These are phyloP conservation scores for Acaromyces ingoldii DNA, from an alignment of 1,284 basidiomycete species.

Conservation along the genomic window DNA sequence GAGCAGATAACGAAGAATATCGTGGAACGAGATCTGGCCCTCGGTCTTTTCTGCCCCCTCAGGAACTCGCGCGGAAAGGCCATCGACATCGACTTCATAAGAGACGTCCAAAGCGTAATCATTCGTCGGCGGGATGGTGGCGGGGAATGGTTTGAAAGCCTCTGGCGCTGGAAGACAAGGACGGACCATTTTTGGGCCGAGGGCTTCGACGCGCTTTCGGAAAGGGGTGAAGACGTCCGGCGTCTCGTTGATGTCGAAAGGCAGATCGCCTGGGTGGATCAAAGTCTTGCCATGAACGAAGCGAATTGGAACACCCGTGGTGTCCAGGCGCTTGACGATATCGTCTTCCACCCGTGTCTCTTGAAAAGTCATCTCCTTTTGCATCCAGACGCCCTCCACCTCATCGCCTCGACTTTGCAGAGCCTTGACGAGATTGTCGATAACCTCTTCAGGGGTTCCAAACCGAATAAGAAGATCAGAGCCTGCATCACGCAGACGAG, in stretches of 20 bases:
- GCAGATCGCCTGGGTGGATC: slow-evolving; percentile 53
- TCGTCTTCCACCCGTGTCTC: slow-evolving; percentile 32
- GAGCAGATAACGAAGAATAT: slow-evolving; percentile 39
- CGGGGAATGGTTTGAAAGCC: slow-evolving; percentile 35
- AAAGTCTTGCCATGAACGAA: slow-evolving; percentile 42
- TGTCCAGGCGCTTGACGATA: slow-evolving; percentile 24
- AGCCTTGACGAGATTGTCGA: slow-evolving; percentile 28
- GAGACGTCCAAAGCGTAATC: slow-evolving; percentile 43
- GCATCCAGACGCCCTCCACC: slow-evolving; percentile 45
- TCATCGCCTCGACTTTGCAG: slow-evolving; percentile 31
- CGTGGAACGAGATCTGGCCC: slow-evolving; percentile 42
- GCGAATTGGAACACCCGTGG: slow-evolving; percentile 24
- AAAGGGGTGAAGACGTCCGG: slow-evolving; percentile 58
- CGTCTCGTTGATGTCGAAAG: slow-evolving; percentile 53
- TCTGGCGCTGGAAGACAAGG: slow-evolving; percentile 25
- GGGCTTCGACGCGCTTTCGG: slow-evolving; percentile 56
- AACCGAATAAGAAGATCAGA: slow-evolving; percentile 57
- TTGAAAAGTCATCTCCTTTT: slow-evolving; percentile 41
- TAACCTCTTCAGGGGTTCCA: slow-evolving; percentile 54
- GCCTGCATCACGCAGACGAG: slow-evolving; percentile 52
- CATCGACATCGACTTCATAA: slow-evolving; percentile 45
- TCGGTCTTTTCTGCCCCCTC: slow-evolving; percentile 31
- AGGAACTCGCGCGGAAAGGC: slow-evolving; percentile 21
- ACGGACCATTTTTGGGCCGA: slow-evolving; percentile 49
- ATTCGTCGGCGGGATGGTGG: slow-evolving; percentile 21